phyloP scores from a whole-genome alignment of 2,329 filamentous ascomycete species.

The Periconia macrospinosa region DNA sequence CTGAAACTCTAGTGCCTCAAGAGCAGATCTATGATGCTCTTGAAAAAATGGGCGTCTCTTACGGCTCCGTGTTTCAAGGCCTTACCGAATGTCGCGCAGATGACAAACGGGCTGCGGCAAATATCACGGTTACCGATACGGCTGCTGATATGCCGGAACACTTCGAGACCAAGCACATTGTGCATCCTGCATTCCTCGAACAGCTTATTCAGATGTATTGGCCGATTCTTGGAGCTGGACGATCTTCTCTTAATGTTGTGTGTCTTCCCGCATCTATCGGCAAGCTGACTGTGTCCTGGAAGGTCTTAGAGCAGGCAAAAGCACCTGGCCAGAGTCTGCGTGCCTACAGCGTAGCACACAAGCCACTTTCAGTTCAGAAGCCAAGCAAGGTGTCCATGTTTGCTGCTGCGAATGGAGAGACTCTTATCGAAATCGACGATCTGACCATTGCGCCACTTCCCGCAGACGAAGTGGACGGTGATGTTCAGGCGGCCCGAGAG shows the following conservation, averaged over 20 bases:
- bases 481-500: slow-evolving; percentile 15
- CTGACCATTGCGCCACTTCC: slow-evolving; percentile 24
- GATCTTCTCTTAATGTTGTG: slow-evolving; percentile 6
- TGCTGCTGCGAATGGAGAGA: slow-evolving; percentile 13
- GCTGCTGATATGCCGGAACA: slow-evolving; percentile 29
- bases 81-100: slow-evolving; percentile 51
- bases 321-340: too few relatives aligned
- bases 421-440: slow-evolving; percentile 24
- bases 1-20: background rate
- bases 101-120: slow-evolving; percentile 22
- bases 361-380: slow-evolving; percentile 1
- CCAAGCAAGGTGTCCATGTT: slow-evolving; percentile 21
- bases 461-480: slow-evolving; percentile 8
- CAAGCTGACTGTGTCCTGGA: slow-evolving; percentile 19
- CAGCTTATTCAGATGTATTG: slow-evolving; percentile 31
- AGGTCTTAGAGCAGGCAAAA: background rate
- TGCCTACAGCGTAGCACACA: slow-evolving; percentile 6
- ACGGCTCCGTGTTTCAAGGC: slow-evolving; percentile 57
- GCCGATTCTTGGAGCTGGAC: slow-evolving; percentile 21
- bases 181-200: slow-evolving; percentile 31
- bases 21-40: slow-evolving; percentile 49
- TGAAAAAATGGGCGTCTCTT: slow-evolving; percentile 51
- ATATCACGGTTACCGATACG: slow-evolving; percentile 21
- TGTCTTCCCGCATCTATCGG: slow-evolving; percentile 28
- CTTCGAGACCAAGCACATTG: slow-evolving; percentile 24